Percentiles rank a stretch among this genome's conserved stretches.
These are phyloP conservation scores for Noccaea caerulescens DNA, from an alignment of 345 rosid species.

Conservation along the genomic window DNA sequence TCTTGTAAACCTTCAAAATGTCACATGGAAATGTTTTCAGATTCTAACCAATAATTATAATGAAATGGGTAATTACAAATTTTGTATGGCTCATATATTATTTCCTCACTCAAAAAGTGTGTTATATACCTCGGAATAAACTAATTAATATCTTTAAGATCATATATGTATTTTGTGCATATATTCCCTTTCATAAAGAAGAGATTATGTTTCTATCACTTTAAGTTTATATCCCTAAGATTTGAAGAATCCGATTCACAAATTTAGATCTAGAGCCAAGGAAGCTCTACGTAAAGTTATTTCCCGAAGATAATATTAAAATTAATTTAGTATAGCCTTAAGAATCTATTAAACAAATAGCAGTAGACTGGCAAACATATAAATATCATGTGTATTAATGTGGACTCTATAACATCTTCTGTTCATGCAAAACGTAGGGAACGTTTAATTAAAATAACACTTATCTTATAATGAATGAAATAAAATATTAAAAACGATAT, in stretches of 20 bases:
- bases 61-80: neutral
- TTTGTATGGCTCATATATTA: slow-evolving; percentile 5
- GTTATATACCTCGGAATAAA: slow-evolving; percentile 42
- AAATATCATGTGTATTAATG: neutral
- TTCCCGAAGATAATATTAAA: slow-evolving; percentile 21
- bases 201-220: slow-evolving; percentile 47
- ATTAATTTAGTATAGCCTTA: slow-evolving; percentile 19
- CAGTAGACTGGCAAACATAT: neutral
- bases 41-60: neutral
- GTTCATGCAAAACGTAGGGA: slow-evolving; percentile 34
- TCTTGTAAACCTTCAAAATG: slow-evolving; percentile 63
- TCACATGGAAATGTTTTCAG: slow-evolving; percentile 35
- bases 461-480: slow-evolving; percentile 14
- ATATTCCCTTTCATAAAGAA: slow-evolving; percentile 58
- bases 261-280: slow-evolving; percentile 33
- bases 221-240: slow-evolving; percentile 37
- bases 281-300: slow-evolving; percentile 43
- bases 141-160: slow-evolving; percentile 21
- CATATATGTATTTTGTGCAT: slow-evolving; percentile 30
- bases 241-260: slow-evolving; percentile 58
- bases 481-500: slow-evolving; percentile 13
- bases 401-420: slow-evolving; percentile 15
- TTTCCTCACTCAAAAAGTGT: slow-evolving; percentile 23
- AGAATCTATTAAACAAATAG: neutral
- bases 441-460: slow-evolving; percentile 9